These are phyloP conservation scores for Carallia brachiata DNA, from an alignment of 345 rosid genomes.

Conservation along the genomic window DNA sequence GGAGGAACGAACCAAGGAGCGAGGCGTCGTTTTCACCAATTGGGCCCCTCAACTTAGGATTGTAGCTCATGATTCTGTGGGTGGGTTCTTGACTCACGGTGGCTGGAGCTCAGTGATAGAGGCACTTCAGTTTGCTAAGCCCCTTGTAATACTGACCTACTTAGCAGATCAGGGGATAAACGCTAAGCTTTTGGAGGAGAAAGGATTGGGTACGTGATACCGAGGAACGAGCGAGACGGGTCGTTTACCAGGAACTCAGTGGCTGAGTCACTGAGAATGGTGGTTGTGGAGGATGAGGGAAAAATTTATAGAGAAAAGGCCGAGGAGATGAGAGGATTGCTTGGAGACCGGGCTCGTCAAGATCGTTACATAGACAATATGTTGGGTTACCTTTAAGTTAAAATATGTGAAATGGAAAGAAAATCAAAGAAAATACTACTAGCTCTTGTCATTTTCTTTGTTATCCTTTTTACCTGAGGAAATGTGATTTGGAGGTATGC, in stretches of 20 bases:
- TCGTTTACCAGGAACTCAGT: background rate
- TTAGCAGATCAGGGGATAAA: conserved; percentile 1
- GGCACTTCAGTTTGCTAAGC: background rate
- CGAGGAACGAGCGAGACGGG: background rate
- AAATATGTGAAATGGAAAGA: no score
- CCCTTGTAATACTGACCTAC: background rate
- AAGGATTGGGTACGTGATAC: background rate
- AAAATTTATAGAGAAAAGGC: background rate
- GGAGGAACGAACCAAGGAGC: conserved; percentile 10
- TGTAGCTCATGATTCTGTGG: conserved; percentile 1
- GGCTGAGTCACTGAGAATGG: background rate
- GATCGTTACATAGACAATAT: background rate
- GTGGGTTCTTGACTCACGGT: conserved; percentile 17
- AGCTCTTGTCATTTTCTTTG: no score
- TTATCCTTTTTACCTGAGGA: no score
- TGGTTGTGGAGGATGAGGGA: background rate
- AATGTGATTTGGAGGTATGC: no score
- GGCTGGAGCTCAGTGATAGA: conserved; percentile 16
- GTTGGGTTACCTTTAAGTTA: background rate
- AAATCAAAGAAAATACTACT: no score
- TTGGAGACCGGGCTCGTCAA: background rate
- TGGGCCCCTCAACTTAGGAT: conserved; percentile 17
- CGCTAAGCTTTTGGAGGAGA: conserved; percentile 8
- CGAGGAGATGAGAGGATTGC: background rate
- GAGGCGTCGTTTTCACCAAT: conserved; percentile 4